Evolutionary conservation across 1,139 yeast genomes (phyloP).

Genomic region (Candida tetrigidarum): DNA sequence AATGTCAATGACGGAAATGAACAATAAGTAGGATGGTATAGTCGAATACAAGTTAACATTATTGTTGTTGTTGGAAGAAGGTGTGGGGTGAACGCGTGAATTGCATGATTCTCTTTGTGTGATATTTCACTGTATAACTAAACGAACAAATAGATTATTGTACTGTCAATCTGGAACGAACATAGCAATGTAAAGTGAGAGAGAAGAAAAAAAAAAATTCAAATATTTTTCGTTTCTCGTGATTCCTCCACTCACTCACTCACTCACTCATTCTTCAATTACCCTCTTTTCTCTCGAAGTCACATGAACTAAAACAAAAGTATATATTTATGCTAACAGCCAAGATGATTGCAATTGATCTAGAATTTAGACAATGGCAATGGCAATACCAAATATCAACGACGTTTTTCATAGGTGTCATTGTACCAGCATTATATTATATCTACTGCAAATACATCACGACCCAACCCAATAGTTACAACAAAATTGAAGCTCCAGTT

Average conservation of each 20-base stretch:
- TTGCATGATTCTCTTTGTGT: too few relatives aligned
- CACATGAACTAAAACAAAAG: not conserved
- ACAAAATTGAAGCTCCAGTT: constrained; percentile 47
- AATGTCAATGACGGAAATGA: constrained; percentile 15
- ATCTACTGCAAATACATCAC: constrained; percentile 44
- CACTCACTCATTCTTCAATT: not conserved
- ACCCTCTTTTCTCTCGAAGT: not conserved
- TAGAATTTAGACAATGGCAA: constrained; percentile 45
- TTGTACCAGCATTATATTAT: constrained; percentile 42
- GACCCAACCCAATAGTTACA: constrained; percentile 44
- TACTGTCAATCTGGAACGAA: not conserved
- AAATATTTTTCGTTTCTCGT: not conserved
- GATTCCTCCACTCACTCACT: too few relatives aligned
- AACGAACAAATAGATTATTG: too few relatives aligned
- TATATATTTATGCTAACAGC: too few relatives aligned
- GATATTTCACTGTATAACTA: too few relatives aligned
- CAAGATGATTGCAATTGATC: constrained; percentile 49
- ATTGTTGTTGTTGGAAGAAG: too few relatives aligned
- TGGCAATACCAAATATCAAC: constrained; percentile 55
- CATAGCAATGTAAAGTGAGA: too few relatives aligned
- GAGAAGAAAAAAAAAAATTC: not conserved
- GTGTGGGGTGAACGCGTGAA: too few relatives aligned
- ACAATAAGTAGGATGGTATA: not conserved
- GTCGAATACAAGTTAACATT: not conserved
- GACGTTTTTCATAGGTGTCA: constrained; percentile 47